A percentile compares a stretch with the other conserved stretches of the same genome.
Conservation (phyloP, 768 basidiomycete genomes). For the Tulasnella calospora region DNA sequence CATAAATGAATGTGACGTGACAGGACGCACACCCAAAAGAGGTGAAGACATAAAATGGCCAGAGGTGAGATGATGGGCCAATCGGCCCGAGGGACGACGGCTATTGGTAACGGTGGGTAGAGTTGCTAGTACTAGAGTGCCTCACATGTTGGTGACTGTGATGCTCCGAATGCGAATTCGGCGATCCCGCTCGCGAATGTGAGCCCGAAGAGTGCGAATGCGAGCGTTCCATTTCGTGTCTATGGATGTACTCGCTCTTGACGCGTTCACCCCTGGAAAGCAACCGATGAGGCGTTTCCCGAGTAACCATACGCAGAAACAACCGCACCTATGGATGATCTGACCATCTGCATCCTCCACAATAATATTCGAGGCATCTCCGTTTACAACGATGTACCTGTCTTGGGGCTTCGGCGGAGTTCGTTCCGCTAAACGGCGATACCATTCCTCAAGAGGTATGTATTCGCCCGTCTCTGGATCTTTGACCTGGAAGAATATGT, state of each 20-base stretch:
- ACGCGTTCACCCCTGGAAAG: slow-evolving; percentile 8
- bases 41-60: slow-evolving; percentile 15
- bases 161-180: slow-evolving; percentile 12
- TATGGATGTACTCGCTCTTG: slow-evolving; percentile 17
- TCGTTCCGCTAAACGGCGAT: slow-evolving; percentile 8
- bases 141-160: slow-evolving; percentile 21
- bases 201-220: slow-evolving; percentile 13
- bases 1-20: not conserved
- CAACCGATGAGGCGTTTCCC: not conserved
- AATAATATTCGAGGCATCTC: slow-evolving; percentile 22
- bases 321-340: slow-evolving; percentile 17
- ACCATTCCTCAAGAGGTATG: slow-evolving; percentile 28
- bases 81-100: not conserved
- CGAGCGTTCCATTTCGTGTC: slow-evolving; percentile 8
- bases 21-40: not conserved
- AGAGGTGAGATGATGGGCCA: not conserved
- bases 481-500: slow-evolving; percentile 17
- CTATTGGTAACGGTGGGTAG: not conserved
- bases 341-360: slow-evolving; percentile 19
- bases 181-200: slow-evolving; percentile 3
- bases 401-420: slow-evolving; percentile 9
- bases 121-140: slow-evolving; percentile 15
- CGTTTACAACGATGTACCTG: slow-evolving; percentile 23
- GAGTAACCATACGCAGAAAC: not conserved
- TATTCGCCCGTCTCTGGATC: slow-evolving; percentile 29